Conservation (phyloP, 1,284 basidiomycete genomes). For the Anthracocystis setariae region DNA sequence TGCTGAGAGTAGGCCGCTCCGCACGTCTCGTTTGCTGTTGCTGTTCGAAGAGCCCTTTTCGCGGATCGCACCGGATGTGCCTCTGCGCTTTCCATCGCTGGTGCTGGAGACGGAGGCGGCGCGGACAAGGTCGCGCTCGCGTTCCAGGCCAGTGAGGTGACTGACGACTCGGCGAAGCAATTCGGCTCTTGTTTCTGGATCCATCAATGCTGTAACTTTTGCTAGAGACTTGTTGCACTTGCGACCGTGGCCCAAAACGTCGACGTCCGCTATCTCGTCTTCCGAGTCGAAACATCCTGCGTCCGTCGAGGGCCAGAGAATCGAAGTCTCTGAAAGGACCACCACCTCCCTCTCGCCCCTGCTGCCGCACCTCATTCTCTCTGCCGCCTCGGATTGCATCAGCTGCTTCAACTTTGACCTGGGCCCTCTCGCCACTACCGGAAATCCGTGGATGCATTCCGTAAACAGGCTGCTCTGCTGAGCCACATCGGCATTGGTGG, state of each 20-base stretch:
- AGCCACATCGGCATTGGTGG: constrained; percentile 21
- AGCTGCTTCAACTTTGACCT: constrained; percentile 20
- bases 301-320: constrained; percentile 45
- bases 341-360: constrained; percentile 30
- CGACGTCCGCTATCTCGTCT: constrained; percentile 10
- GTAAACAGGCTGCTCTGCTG: constrained; percentile 18
- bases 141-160: constrained; percentile 48
- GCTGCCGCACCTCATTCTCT: constrained; percentile 14
- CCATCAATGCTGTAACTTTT: constrained; percentile 4
- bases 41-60: constrained; percentile 16
- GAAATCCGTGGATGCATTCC: constrained; percentile 32
- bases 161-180: constrained; percentile 34
- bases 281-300: constrained; percentile 42
- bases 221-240: neutral
- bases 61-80: constrained; percentile 38
- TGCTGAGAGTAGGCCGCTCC: constrained; percentile 27
- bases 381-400: constrained; percentile 24
- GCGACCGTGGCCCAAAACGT: neutral
- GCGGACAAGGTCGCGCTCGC: constrained; percentile 40
- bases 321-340: constrained; percentile 27
- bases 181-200: constrained; percentile 26
- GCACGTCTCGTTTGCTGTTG: constrained; percentile 30
- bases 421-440: constrained; percentile 34
- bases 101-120: constrained; percentile 35
- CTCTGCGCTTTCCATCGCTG: constrained; percentile 25